Conservation (phyloP, 2,329 filamentous ascomycete genomes). For the Ophiostoma australiae region DNA sequence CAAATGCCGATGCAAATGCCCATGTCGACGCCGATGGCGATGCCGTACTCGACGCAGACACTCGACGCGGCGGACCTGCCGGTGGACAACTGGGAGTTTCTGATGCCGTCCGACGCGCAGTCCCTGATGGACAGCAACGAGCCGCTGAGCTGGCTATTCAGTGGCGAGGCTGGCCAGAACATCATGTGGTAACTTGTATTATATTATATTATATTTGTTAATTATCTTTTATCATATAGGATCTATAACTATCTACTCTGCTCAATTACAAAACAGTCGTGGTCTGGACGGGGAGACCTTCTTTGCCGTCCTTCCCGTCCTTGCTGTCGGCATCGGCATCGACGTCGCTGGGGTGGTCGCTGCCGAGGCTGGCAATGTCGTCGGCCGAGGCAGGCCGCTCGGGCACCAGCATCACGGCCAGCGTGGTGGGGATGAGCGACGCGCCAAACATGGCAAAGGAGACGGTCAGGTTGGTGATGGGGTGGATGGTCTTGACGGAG, state of each 20-base stretch:
- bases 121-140: constrained; percentile 20
- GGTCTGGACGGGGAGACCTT: background rate
- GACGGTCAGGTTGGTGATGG: background rate
- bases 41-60: background rate
- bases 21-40: background rate
- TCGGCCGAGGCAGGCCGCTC: background rate
- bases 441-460: constrained; percentile 12
- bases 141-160: constrained; percentile 14
- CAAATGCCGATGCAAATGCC: background rate
- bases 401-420: background rate
- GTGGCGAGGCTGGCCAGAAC: background rate
- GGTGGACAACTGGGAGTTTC: constrained; percentile 41
- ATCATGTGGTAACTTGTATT: background rate
- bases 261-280: background rate
- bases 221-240: background rate
- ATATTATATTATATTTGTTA: background rate
- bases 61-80: constrained; percentile 15
- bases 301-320: background rate
- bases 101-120: constrained; percentile 33
- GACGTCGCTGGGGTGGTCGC: background rate
- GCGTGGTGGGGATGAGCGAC: background rate
- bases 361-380: background rate
- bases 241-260: background rate
- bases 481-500: constrained; percentile 13
- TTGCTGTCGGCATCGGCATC: background rate